Evolutionary conservation across 768 basidiomycete species (phyloP).

Genomic region (Mycena polygramma): DNA sequence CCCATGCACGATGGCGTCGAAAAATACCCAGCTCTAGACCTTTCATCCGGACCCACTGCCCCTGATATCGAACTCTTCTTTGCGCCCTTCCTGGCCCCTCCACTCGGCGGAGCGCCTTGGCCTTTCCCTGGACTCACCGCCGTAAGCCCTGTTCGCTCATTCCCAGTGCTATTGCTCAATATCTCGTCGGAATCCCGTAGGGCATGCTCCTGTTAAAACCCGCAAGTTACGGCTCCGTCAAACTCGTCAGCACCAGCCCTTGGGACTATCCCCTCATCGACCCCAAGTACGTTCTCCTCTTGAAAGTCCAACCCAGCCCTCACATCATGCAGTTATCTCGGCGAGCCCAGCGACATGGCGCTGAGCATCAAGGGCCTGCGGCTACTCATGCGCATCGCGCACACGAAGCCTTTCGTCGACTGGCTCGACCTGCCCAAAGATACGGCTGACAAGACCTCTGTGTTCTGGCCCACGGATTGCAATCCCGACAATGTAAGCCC

Average conservation of each 20-base stretch:
- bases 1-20: constrained; percentile 6
- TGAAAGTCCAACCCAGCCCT: background rate
- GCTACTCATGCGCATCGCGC: constrained; percentile 5
- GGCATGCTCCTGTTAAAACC: background rate
- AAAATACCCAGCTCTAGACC: background rate
- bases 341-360: background rate
- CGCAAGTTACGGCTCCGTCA: constrained; percentile 1
- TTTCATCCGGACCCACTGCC: background rate
- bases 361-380: constrained; percentile 4
- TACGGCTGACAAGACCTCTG: background rate
- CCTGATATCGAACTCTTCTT: constrained; percentile 6
- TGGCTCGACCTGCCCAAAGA: constrained; percentile 4
- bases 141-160: background rate
- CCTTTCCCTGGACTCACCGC: background rate
- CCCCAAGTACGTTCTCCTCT: constrained; percentile 1
- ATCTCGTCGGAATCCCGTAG: background rate
- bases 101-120: background rate
- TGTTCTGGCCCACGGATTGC: constrained; percentile 6
- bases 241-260: background rate
- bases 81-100: background rate
- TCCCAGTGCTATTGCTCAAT: background rate
- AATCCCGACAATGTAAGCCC: background rate
- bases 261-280: constrained; percentile 10
- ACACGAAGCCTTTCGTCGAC: constrained; percentile 5
- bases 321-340: background rate